A percentile compares a stretch with the other conserved stretches of the same genome.
These are phyloP conservation scores for Microstegium vimineum DNA, from an alignment of 176 grass and related monocot species.

Conservation along the genomic window DNA sequence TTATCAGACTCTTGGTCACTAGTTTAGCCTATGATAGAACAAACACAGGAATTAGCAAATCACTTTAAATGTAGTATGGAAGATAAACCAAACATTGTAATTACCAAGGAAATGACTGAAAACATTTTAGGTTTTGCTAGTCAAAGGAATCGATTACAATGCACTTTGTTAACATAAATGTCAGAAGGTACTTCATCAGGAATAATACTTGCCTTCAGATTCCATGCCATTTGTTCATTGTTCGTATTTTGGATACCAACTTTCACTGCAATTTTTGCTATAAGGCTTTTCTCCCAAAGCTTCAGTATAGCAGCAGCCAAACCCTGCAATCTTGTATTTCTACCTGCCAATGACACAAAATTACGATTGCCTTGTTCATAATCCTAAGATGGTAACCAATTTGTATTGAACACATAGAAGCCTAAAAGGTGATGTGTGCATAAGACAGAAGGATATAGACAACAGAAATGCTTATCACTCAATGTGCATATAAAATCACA, in stretches of 20 bases:
- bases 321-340: conserved; percentile 75
- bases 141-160: background rate
- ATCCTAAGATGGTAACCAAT: conserved; percentile 1
- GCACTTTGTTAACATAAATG: background rate
- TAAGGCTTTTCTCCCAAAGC: conserved; percentile 87
- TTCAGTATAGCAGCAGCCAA: conserved; percentile 87
- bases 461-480: background rate
- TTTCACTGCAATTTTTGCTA: conserved; percentile 96
- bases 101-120: background rate
- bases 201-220: conserved; percentile 71
- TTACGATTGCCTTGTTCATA: background rate
- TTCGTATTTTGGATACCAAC: conserved; percentile 73
- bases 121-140: background rate
- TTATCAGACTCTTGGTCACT: background rate
- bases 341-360: conserved; percentile 48
- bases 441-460: background rate
- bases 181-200: background rate
- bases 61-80: background rate
- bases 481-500: background rate
- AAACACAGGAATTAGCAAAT: background rate
- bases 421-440: background rate
- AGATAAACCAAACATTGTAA: background rate
- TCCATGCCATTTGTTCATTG: conserved; percentile 74
- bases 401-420: background rate
- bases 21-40: background rate